These are phyloP conservation scores for Eucalyptus brandiana DNA, from an alignment of 345 rosid genomes.

Conservation along the genomic window DNA sequence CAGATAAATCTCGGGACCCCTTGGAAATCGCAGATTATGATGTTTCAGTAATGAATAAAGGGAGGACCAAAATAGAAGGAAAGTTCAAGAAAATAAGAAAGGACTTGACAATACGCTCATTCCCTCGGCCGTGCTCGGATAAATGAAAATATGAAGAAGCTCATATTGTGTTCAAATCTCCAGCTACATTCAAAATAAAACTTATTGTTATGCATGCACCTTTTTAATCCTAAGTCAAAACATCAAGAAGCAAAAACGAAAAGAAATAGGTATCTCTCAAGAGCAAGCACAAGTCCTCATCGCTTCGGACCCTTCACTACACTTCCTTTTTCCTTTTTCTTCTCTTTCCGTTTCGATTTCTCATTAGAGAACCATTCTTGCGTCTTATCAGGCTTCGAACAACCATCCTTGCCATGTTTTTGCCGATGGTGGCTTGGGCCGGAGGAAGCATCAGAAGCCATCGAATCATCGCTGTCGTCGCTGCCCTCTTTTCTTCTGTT, in stretches of 20 bases:
- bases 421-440: not conserved
- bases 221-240: not conserved
- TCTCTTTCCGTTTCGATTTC: not conserved
- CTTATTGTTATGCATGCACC: not conserved
- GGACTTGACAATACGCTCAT: not conserved
- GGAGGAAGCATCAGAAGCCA: conserved; percentile 10
- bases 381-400: not conserved
- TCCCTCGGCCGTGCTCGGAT: not conserved
- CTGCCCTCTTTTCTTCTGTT: not conserved
- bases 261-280: not conserved
- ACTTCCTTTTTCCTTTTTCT: not conserved
- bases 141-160: not conserved
- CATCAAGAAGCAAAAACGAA: not conserved
- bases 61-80: not conserved
- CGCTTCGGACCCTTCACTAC: not conserved
- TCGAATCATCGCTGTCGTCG: conserved; percentile 1
- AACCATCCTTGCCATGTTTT: not conserved
- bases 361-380: not conserved
- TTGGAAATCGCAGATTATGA: not conserved
- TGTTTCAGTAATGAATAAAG: not conserved
- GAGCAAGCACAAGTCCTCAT: not conserved
- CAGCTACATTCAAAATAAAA: not conserved
- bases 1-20: not conserved
- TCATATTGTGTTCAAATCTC: not conserved
- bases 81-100: not conserved